Evolutionary conservation across 192 early-diverging fungal species (phyloP), one percentile per base, ranked within the genome.

Genomic region (Pilaira anomala): DNA sequence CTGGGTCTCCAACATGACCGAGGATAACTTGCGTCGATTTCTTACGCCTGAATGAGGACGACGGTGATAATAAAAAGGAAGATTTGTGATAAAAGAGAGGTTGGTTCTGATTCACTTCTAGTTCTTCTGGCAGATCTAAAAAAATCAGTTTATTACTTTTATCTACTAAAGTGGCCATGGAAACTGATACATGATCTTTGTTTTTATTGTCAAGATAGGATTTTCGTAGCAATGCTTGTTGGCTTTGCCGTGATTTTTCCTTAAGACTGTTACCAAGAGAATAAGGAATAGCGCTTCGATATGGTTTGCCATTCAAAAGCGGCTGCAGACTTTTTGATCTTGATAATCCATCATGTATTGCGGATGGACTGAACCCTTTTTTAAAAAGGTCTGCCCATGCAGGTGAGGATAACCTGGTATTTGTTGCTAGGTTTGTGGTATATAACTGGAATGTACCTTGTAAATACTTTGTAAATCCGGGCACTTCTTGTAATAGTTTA

Each of bases 381-480:
- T 69, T 66, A 29, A 74, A 65, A 62, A 74, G 71, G 25, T 78
- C 76, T 1, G 68, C 68, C 39, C 73, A 30, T 40, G 40, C 24
- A 36, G 50, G 52, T 8, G 62, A 41, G 8, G 29, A 40, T 41
- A 54, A 25, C 25, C 30, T n/a, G n/a, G n/a, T n/a, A n/a, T n/a
- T n/a, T n/a, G n/a, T n/a, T n/a, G n/a, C 29, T 39, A 44, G 26
- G 9, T 36, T 16, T 12, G 40, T 36, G 7, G 14, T 44, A n/a
- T n/a, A n/a, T 24, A 68, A 53, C 16, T 67, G 41, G 16, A 48
- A 42, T 30, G 36, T 46, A 19, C 66, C 93, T 72, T 95, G 91
- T 46, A 88, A 80, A 72, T 92, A 93, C 70, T 95, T 95, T 66
- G 85, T 86, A 69, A 95, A 95, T 60, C 87, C 90, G 30, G 91